Base-by-base conservation (phyloP, 1,139 yeast species). In the Yueomyces sp. region DNA sequence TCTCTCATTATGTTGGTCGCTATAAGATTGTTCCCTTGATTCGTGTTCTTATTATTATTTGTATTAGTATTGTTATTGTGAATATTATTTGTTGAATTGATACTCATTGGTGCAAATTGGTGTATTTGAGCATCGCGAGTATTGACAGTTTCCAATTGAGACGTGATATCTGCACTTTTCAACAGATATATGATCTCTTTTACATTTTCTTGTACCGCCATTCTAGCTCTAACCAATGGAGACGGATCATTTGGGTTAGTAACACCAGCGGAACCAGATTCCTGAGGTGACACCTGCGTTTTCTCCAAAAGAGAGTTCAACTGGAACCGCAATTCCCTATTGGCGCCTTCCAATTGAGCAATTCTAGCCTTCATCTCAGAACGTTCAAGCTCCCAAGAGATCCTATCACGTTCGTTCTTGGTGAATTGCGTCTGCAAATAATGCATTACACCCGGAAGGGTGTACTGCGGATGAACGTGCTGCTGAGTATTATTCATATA, bases 271-370 rank as follows among this genome's bases (percentile, higher is more conserved):
- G n/a, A 5, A 33, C 5, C n/a, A 11, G n/a, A 6, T 6, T 33
- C n/a, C 5, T 33, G 19, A 4, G 3, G 38, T 27, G 28, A 44
- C 40, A 36, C 38, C 40, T 38, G 42, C 43, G 36, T n/a, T 4
- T 34, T 47, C 37, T 29, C 36, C 25, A 27, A 27, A n/a, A 3
- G 8, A 33, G 73, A 74, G 25, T 65, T 66, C 27, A 79, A 67
- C 47, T 76, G 76, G 2, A 63, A 57, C 40, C 67, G 62, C 47
- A 85, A 62, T 41, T 70, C 69, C 36, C 70, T 72, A 51, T 85
- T 86, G 46, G 78, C 82, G 33, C 76, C 78, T 44, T 72, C 72
- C 33, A 87, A 64, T 41, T 78, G 77, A 1, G 80, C 81, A 42
- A 82, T 75, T 43, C 75, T 68, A 7, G 77, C 66, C 43, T 66